Evolutionary conservation across 1,284 basidiomycete genomes (phyloP).

Genomic region (Rhodotorula sp.): DNA sequence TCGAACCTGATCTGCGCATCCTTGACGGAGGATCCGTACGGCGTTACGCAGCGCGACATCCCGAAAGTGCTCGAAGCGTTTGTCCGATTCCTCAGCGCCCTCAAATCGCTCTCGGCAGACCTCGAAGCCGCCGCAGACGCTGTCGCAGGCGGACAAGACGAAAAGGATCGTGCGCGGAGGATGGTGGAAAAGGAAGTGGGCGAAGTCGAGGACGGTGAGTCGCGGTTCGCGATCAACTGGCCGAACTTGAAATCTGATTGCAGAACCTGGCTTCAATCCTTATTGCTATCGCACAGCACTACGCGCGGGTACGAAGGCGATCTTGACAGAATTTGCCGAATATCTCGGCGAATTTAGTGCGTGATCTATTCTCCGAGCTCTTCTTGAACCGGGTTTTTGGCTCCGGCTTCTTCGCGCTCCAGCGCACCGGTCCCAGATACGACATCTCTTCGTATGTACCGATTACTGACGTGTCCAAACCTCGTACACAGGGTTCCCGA

Average conservation of each 20-base stretch:
- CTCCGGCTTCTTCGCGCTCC: too few relatives aligned
- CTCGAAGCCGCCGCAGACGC: slow-evolving; percentile 51
- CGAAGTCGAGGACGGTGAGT: slow-evolving; percentile 63
- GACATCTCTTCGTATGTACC: too few relatives aligned
- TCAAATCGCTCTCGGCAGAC: slow-evolving; percentile 64
- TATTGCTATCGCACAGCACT: slow-evolving; percentile 56
- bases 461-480: not conserved
- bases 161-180: slow-evolving; percentile 47
- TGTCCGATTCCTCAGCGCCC: slow-evolving; percentile 62
- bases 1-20: slow-evolving; percentile 69
- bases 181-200: slow-evolving; percentile 53
- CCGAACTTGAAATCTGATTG: not conserved
- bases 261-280: not conserved
- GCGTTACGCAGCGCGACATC: slow-evolving; percentile 77
- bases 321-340: slow-evolving; percentile 70
- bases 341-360: slow-evolving; percentile 65
- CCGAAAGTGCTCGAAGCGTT: slow-evolving; percentile 74
- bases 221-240: not conserved
- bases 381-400: too few relatives aligned
- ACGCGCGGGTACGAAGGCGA: slow-evolving; percentile 64
- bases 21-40: slow-evolving; percentile 73
- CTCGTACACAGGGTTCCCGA: slow-evolving; percentile 61
- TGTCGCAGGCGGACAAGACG: slow-evolving; percentile 49
- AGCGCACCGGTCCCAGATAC: too few relatives aligned
- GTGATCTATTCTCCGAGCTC: not conserved